Conservation (phyloP, 1,284 basidiomycete species). For the Grifola frondosa region DNA sequence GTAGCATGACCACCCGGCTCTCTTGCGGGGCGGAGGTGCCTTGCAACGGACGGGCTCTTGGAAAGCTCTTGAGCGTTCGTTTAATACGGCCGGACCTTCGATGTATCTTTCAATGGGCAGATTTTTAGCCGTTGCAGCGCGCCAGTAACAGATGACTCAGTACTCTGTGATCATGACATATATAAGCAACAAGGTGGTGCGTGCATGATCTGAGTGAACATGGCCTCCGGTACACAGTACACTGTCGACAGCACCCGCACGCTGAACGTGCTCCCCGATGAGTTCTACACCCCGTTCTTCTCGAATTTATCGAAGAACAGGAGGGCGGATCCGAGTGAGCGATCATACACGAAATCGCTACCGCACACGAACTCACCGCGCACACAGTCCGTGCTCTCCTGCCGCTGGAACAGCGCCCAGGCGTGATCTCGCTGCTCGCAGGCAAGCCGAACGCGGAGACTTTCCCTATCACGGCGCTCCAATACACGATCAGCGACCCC, state of each 20-base stretch:
- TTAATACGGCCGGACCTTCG: no score
- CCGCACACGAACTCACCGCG: background rate
- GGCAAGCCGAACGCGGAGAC: conserved; percentile 87
- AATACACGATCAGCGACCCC: conserved; percentile 51
- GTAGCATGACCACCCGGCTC: no score
- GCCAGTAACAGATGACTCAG: no score
- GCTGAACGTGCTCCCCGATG: conserved; percentile 36
- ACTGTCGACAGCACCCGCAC: conserved; percentile 6
- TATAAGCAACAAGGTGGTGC: no score
- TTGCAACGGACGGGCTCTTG: no score
- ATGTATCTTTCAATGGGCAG: no score
- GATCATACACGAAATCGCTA: background rate
- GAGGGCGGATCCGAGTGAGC: conserved; percentile 58
- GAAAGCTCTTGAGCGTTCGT: no score
- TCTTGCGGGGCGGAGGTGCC: no score
- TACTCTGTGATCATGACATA: no score
- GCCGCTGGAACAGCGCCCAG: conserved; percentile 75
- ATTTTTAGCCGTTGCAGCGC: no score
- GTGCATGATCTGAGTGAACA: no score
- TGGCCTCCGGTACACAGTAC: no score
- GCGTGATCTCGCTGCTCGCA: conserved; percentile 81
- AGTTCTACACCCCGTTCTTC: conserved; percentile 53
- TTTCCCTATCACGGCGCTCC: conserved; percentile 85
- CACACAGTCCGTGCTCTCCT: conserved; percentile 47
- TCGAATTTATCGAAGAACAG: conserved; percentile 52